phyloP scores from a whole-genome alignment of 2,329 filamentous ascomycete species.

The Penicillium crustosum region DNA sequence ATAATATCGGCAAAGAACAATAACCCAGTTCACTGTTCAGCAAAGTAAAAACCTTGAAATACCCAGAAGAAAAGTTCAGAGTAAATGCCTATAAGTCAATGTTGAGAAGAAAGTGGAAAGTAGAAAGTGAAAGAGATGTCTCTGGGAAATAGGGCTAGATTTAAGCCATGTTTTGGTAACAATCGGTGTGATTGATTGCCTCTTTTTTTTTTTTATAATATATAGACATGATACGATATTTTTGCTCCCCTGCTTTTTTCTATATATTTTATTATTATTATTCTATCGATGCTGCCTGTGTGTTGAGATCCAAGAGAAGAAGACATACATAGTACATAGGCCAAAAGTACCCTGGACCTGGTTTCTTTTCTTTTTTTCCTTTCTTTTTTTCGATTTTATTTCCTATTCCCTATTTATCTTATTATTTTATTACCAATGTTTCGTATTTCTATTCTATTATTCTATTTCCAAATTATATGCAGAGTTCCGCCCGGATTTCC shows the following conservation, averaged over 20 bases:
- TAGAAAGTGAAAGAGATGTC: slow-evolving; percentile 25
- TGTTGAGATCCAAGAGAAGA: not conserved
- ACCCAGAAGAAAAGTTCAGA: slow-evolving; percentile 10
- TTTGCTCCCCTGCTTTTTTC: not conserved
- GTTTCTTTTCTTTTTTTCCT: slow-evolving; percentile 6
- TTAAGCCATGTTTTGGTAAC: slow-evolving; percentile 35
- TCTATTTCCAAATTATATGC: slow-evolving; percentile 30
- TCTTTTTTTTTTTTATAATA: slow-evolving; percentile 12
- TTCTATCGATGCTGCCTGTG: not conserved
- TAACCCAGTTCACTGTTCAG: not conserved
- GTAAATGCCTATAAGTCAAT: slow-evolving; percentile 10
- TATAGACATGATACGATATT: not conserved
- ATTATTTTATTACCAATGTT: not conserved
- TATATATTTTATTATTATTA: not conserved
- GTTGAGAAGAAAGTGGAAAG: slow-evolving; percentile 17
- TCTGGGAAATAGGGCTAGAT: slow-evolving; percentile 33
- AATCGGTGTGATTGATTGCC: slow-evolving; percentile 28
- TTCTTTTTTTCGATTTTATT: slow-evolving; percentile 7
- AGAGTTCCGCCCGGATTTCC: slow-evolving; percentile 31
- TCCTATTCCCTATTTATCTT: slow-evolving; percentile 10
- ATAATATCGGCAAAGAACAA: slow-evolving; percentile 4
- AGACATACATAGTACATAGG: not conserved
- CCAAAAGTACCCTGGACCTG: slow-evolving; percentile 9
- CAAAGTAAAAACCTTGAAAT: slow-evolving; percentile 2
- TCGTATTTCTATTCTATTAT: slow-evolving; percentile 8